phyloP scores from a whole-genome alignment of 495 filamentous ascomycete genomes.

The Cladorrhinum samala region DNA sequence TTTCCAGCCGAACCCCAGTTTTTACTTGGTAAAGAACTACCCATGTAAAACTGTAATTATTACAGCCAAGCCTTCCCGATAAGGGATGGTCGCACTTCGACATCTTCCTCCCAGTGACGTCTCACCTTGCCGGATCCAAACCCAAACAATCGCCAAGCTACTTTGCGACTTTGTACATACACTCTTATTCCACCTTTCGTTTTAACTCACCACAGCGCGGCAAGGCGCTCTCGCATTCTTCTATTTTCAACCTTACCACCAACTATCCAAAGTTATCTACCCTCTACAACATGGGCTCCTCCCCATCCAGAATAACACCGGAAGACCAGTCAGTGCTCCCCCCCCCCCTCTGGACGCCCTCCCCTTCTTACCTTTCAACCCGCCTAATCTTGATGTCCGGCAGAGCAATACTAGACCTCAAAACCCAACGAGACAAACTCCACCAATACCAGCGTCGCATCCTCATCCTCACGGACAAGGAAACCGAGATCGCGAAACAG shows the following conservation, averaged over 20 bases:
- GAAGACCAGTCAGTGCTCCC: conserved; percentile 36
- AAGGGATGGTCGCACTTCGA: background rate
- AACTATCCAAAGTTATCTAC: background rate
- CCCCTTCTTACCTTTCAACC: background rate
- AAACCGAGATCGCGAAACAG: conserved; percentile 75
- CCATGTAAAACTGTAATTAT: too few species aligned
- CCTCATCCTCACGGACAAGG: conserved; percentile 70
- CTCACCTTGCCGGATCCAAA: background rate
- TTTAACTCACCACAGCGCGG: too few species aligned
- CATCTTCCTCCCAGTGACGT: background rate
- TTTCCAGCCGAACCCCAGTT: too few species aligned
- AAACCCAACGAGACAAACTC: conserved; percentile 93
- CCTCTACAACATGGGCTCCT: conserved; percentile 34
- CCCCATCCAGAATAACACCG: conserved; percentile 39
- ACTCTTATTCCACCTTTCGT: too few species aligned
- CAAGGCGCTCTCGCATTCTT: background rate
- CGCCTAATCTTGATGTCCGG: background rate
- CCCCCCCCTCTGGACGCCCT: background rate
- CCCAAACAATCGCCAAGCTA: background rate
- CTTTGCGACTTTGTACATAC: too few species aligned
- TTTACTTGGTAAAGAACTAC: too few species aligned
- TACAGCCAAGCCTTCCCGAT: conserved; percentile 1
- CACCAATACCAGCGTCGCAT: conserved; percentile 91
- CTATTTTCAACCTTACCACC: conserved; percentile 1
- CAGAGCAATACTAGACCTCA: conserved; percentile 88